A percentile compares a stretch with the other conserved stretches of the same genome.
phyloP scores from a whole-genome alignment of 805 yeast species.

The Maudiozyma pseudohumilis region DNA sequence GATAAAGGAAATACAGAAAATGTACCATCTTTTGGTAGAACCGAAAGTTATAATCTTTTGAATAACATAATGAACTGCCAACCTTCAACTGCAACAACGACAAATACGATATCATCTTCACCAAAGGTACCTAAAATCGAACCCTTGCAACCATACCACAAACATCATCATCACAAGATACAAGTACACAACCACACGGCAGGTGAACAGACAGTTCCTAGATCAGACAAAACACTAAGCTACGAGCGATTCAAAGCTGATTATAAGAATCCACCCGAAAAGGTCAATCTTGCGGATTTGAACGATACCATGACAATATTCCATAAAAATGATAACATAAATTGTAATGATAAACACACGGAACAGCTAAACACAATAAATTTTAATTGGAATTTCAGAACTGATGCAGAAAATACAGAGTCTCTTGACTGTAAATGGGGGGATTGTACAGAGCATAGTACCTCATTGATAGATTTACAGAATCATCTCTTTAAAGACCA shows the following conservation, averaged over 20 bases:
- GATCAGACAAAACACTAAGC: slow-evolving; percentile 3
- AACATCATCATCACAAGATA: slow-evolving; percentile 33
- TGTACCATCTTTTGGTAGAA: neutral
- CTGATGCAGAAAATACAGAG: slow-evolving; percentile 8
- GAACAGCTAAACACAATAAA: slow-evolving; percentile 22
- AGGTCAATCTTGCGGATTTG: neutral
- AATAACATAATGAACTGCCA: slow-evolving; percentile 6
- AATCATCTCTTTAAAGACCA: slow-evolving; percentile 46
- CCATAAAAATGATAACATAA: neutral
- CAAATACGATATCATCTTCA: neutral
- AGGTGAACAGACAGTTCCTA: neutral
- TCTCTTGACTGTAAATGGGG: slow-evolving; percentile 60
- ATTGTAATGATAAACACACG: neutral
- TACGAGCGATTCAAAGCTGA: slow-evolving; percentile 7
- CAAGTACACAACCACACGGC: slow-evolving; percentile 28
- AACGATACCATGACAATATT: neutral
- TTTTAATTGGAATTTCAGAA: slow-evolving; percentile 36
- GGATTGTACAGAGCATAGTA: slow-evolving; percentile 37
- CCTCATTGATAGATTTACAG: slow-evolving; percentile 34
- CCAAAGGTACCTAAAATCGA: too few relatives aligned
- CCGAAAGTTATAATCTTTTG: slow-evolving; percentile 8
- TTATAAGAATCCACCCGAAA: too few relatives aligned
- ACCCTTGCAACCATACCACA: too few relatives aligned
- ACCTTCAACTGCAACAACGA: slow-evolving; percentile 3
- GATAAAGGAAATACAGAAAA: neutral